A percentile compares a stretch with the other conserved stretches of the same genome.
These are phyloP conservation scores for Chytridium lagenaria DNA, from an alignment of 371 early-diverging fungal genomes.

Conservation along the genomic window DNA sequence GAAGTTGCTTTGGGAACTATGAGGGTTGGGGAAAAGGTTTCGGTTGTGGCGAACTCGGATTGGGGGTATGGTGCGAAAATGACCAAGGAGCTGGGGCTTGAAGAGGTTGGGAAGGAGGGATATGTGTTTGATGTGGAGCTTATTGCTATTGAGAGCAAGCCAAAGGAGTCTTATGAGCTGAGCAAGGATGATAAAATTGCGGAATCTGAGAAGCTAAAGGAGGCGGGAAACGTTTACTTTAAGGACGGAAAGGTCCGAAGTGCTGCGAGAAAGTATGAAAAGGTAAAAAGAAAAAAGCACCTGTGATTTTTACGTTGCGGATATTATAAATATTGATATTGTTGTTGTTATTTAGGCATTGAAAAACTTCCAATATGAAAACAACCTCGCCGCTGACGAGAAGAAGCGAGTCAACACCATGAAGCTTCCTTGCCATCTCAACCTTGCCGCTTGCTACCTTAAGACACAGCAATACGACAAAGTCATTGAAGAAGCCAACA, in stretches of 20 bases:
- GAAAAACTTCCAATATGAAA: slow-evolving; percentile 21
- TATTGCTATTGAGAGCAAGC: slow-evolving; percentile 13
- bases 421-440: slow-evolving; percentile 27
- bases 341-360: slow-evolving; percentile 2
- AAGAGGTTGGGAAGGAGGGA: slow-evolving; percentile 5
- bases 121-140: slow-evolving; percentile 27
- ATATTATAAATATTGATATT: not conserved
- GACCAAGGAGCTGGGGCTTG: slow-evolving; percentile 18
- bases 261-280: slow-evolving; percentile 23
- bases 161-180: slow-evolving; percentile 33
- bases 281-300: not conserved
- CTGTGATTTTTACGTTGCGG: not conserved
- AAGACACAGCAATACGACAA: slow-evolving; percentile 20
- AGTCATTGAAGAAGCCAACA: slow-evolving; percentile 28
- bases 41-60: slow-evolving; percentile 26
- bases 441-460: slow-evolving; percentile 34
- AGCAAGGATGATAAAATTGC: slow-evolving; percentile 34
- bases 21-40: slow-evolving; percentile 28
- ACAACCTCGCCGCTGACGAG: slow-evolving; percentile 27
- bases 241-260: slow-evolving; percentile 29
- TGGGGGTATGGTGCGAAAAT: slow-evolving; percentile 30
- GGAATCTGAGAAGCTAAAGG: slow-evolving; percentile 32
- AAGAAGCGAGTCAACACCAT: slow-evolving; percentile 16
- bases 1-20: slow-evolving; percentile 33
- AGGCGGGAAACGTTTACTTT: slow-evolving; percentile 43